Conservation (phyloP, 2,329 filamentous ascomycete genomes). For the Aspergillus sp. region DNA sequence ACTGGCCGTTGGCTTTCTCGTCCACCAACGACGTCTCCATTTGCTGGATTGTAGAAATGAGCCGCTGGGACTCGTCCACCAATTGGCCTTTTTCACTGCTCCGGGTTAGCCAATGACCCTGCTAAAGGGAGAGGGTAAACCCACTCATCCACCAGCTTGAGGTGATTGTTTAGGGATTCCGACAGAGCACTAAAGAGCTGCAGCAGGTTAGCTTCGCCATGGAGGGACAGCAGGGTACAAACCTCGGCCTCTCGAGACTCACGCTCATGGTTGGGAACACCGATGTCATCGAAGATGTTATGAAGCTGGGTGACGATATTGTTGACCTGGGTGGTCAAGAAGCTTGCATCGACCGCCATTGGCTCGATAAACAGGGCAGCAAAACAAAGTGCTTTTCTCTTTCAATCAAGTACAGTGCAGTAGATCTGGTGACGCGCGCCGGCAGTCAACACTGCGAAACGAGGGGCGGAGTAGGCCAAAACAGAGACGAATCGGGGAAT, state of each 20-base stretch:
- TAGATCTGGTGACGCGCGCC: not conserved
- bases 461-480: slow-evolving; percentile 1
- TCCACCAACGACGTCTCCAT: slow-evolving; percentile 89
- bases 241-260: slow-evolving; percentile 85
- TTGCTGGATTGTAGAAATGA: slow-evolving; percentile 78
- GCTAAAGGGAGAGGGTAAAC: slow-evolving; percentile 14
- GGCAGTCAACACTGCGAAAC: not conserved
- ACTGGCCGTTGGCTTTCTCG: slow-evolving; percentile 53
- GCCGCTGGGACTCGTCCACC: slow-evolving; percentile 77
- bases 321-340: slow-evolving; percentile 89
- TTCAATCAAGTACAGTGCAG: not conserved
- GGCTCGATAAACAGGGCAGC: no score
- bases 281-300: slow-evolving; percentile 93
- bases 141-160: slow-evolving; percentile 66
- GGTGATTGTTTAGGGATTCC: slow-evolving; percentile 81
- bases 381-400: no score
- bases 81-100: slow-evolving; percentile 74
- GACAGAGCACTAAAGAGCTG: slow-evolving; percentile 88
- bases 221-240: slow-evolving; percentile 22
- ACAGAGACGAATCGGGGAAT: slow-evolving; percentile 7
- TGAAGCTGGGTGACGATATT: slow-evolving; percentile 89
- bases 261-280: slow-evolving; percentile 85
- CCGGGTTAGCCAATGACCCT: slow-evolving; percentile 3
- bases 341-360: slow-evolving; percentile 73
- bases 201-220: slow-evolving; percentile 10